Conservation (phyloP, 345 rosid genomes). For the Acer negundo region DNA sequence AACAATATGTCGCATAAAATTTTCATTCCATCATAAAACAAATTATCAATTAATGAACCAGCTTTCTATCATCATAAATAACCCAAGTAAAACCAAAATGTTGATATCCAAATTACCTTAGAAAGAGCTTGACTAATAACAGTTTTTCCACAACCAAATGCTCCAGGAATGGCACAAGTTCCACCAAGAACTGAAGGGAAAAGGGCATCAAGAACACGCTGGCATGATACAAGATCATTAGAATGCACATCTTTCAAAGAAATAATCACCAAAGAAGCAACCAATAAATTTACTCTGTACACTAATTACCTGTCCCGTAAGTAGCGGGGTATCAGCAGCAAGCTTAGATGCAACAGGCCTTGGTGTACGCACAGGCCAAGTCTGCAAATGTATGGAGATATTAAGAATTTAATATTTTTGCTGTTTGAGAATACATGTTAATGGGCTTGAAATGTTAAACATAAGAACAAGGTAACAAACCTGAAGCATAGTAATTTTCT, state of each 20-base stretch:
- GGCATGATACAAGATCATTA: conserved; percentile 36
- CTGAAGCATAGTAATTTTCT: conserved; percentile 98
- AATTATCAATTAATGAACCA: conserved; percentile 13
- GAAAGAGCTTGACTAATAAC: conserved; percentile 99
- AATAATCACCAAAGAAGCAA: neutral
- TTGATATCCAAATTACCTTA: conserved; percentile 56
- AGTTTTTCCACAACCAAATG: conserved; percentile 99
- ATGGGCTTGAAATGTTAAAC: neutral
- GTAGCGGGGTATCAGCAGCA: conserved; percentile 99
- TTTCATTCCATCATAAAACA: neutral
- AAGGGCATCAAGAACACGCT: conserved; percentile 99
- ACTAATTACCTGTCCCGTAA: conserved; percentile 84
- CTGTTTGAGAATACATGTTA: neutral
- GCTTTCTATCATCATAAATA: conserved; percentile 1
- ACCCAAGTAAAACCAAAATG: neutral
- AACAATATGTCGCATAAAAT: conserved; percentile 11
- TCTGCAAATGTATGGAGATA: conserved; percentile 47
- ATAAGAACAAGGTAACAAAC: conserved; percentile 36
- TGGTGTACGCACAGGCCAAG: conserved; percentile 99
- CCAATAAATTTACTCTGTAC: neutral
- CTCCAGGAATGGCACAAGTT: conserved; percentile 99
- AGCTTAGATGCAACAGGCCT: conserved; percentile 99
- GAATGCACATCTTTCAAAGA: conserved; percentile 7
- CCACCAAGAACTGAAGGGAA: conserved; percentile 99
- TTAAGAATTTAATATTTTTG: conserved; percentile 2